Evolutionary conservation across 106 monocot species (phyloP), one percentile per base, ranked within the genome.

Genomic region (Hemerocallis citrina): DNA sequence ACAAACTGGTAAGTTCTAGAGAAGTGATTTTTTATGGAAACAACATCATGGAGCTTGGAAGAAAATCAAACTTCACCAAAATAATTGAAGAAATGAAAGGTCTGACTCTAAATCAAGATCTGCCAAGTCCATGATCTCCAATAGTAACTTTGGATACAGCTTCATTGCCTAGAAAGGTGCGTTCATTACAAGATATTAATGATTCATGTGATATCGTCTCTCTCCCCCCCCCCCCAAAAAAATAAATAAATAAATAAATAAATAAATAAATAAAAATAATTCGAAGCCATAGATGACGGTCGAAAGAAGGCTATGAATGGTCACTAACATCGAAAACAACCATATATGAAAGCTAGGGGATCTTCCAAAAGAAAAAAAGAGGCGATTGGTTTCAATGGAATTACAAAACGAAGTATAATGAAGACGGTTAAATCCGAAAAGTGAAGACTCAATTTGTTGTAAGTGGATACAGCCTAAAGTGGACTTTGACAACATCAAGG

Each of bases 11-110:
- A 3, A 14, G 50, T 7, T 51, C 37, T n/a, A 34, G 65, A 37
- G 51, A 64, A 33, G 64, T 51, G 13, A 52, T 24, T 31, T 65
- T 65, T 52, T 8, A 65, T 52, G 65, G 21, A 38, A 37, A 24
- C 21, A 22, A 35, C n/a, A 65, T 3, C 27, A 49, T 64, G 46
- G 50, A 22, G 16, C 3, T 22, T 21, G 7, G 16, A 2, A 27
- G 25, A 11, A 51, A 51, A 12, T 23, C 21, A 22, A 7, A 2
- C 24, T 22, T 51, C 20, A 51, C 50, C 3, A 51, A 27, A 23
- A 2, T 27, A 9, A 22, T 11, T 24, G 25, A 6, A 51, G 20
- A 21, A 12, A 7, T 1, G 25, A 16, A 5, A 23, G 12, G 16
- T 23, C 1, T 21, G 22, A 51, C 9, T 27, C n/a, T n/a, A n/a